Conservation (phyloP, 768 basidiomycete species). For the Tulasnella sp. region DNA sequence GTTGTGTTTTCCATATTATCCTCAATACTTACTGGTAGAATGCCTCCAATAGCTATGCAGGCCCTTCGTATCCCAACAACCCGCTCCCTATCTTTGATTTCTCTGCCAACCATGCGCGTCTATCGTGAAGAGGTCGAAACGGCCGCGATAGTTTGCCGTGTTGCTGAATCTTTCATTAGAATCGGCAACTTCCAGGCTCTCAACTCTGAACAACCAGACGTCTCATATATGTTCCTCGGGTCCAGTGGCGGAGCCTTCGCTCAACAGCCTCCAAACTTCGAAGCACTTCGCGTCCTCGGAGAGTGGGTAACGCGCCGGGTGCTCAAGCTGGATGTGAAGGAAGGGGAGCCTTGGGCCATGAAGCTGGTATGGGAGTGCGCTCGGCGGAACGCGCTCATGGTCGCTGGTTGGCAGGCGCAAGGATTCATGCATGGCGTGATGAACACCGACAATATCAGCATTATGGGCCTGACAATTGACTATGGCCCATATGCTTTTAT, state of each 20-base stretch:
- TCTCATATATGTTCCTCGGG: constrained; percentile 54
- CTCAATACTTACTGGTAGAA: background rate
- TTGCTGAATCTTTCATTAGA: constrained; percentile 89
- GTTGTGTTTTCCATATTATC: background rate
- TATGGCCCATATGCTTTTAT: constrained; percentile 88
- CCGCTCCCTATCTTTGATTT: constrained; percentile 78
- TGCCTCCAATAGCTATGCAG: constrained; percentile 57
- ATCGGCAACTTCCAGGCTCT: constrained; percentile 90
- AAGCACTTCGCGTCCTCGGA: constrained; percentile 71
- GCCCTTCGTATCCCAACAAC: constrained; percentile 89
- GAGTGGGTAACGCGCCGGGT: constrained; percentile 74
- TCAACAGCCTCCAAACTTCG: constrained; percentile 56
- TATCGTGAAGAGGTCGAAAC: constrained; percentile 70
- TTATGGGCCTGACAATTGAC: constrained; percentile 55
- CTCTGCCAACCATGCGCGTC: constrained; percentile 73
- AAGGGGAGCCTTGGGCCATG: constrained; percentile 68
- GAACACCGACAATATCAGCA: constrained; percentile 85
- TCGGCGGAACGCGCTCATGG: constrained; percentile 86
- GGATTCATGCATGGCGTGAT: constrained; percentile 97
- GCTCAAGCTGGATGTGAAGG: constrained; percentile 48
- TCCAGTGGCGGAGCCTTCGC: constrained; percentile 62
- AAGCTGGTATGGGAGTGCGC: constrained; percentile 77
- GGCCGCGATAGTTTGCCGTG: constrained; percentile 73
- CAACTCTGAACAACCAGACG: constrained; percentile 59
- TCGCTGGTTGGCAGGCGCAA: constrained; percentile 93